Conservation (phyloP, 371 early-diverging fungal genomes). For the Blakeslea trispora region DNA sequence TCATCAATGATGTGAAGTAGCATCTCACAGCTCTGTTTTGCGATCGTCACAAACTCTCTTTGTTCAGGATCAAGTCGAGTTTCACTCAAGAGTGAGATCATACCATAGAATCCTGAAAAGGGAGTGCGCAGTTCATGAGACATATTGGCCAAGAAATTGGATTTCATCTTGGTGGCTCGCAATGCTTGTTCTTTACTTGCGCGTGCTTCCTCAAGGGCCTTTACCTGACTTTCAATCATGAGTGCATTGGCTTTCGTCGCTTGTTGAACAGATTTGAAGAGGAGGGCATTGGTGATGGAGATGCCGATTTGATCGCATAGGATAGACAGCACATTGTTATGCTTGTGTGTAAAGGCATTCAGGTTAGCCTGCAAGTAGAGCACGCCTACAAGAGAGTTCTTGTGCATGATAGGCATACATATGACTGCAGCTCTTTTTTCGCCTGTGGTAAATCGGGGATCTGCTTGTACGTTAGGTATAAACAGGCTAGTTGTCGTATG, state of each 20-base stretch:
- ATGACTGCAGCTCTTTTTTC: constrained; percentile 47
- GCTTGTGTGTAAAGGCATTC: constrained; percentile 56
- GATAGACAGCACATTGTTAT: constrained; percentile 55
- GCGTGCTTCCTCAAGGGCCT: constrained; percentile 46
- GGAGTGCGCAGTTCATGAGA: constrained; percentile 56
- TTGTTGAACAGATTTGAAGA: constrained; percentile 53
- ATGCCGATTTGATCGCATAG: constrained; percentile 65
- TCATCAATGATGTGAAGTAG: constrained; percentile 63
- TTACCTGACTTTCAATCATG: constrained; percentile 44
- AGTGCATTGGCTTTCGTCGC: constrained; percentile 40
- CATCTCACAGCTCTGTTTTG: constrained; percentile 64
- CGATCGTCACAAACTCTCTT: constrained; percentile 61
- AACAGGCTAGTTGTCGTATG: constrained; percentile 42
- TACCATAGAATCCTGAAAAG: constrained; percentile 62
- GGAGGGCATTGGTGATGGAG: constrained; percentile 60
- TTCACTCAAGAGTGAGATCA: constrained; percentile 58
- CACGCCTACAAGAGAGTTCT: constrained; percentile 54
- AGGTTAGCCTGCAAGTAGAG: constrained; percentile 57
- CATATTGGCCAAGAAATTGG: constrained; percentile 65
- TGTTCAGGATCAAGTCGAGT: constrained; percentile 57
- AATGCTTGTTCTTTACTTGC: constrained; percentile 46
- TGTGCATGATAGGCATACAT: constrained; percentile 61
- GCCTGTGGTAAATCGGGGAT: constrained; percentile 41
- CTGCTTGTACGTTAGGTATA: constrained; percentile 43
- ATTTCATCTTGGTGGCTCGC: constrained; percentile 44